phyloP scores from a whole-genome alignment of 2,329 filamentous ascomycete species.

The Verticillium dahliae region DNA sequence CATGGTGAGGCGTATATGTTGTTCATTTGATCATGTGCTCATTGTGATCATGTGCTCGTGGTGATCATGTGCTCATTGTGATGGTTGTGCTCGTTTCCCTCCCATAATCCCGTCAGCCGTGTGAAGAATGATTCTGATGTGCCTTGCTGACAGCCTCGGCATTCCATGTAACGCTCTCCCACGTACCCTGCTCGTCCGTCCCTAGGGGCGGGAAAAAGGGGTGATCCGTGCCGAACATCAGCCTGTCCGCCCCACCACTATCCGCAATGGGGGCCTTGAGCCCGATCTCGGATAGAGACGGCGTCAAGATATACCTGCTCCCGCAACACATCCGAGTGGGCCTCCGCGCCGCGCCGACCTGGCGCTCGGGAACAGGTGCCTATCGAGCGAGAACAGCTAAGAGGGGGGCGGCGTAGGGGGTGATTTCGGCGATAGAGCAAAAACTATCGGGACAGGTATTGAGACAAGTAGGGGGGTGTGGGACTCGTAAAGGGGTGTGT shows the following conservation, averaged over 20 bases:
- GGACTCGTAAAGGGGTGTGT: too few species aligned
- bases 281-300: constrained; percentile 74
- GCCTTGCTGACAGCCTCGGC: constrained; percentile 46
- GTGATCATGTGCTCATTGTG: too few species aligned
- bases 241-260: constrained; percentile 55
- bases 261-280: constrained; percentile 65
- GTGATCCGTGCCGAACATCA: constrained; percentile 79
- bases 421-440: too few species aligned
- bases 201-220: constrained; percentile 77
- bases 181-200: constrained; percentile 54
- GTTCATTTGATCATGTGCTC: too few species aligned
- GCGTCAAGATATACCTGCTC: constrained; percentile 85
- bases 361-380: constrained; percentile 61
- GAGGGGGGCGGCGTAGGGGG: too few species aligned
- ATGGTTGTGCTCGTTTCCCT: too few species aligned
- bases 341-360: constrained; percentile 38
- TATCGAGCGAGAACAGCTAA: constrained; percentile 79
- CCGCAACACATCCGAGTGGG: constrained; percentile 48
- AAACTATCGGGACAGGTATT: too few species aligned
- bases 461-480: too few species aligned
- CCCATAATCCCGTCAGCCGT: too few species aligned
- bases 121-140: neutral
- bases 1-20: neutral
- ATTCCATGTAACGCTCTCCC: constrained; percentile 59
- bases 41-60: too few species aligned